Percentiles rank a stretch among this genome's conserved stretches.
These are phyloP conservation scores for Magnolia changhungtana DNA, from an alignment of 164 flowering plant species.

Conservation along the genomic window DNA sequence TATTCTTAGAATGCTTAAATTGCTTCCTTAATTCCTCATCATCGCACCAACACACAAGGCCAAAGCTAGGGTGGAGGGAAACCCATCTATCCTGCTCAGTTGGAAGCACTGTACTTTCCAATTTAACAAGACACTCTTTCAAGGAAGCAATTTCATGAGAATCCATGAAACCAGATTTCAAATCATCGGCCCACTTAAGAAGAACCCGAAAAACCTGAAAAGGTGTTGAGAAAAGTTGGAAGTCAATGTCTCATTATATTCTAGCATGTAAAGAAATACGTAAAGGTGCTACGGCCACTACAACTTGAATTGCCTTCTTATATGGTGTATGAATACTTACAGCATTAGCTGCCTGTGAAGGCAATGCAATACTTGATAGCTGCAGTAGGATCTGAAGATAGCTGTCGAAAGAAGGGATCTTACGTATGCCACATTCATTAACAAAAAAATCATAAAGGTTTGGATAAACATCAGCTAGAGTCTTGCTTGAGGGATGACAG, in stretches of 20 bases:
- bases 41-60: conserved; percentile 88
- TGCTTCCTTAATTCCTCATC: conserved; percentile 59
- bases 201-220: conserved; percentile 68
- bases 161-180: conserved; percentile 49
- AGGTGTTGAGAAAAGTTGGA: neutral
- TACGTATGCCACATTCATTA: conserved; percentile 61
- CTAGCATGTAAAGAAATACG: neutral
- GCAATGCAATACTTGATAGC: conserved; percentile 52
- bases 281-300: neutral
- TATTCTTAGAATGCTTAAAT: conserved; percentile 48
- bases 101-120: conserved; percentile 64
- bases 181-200: conserved; percentile 65
- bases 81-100: conserved; percentile 83
- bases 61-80: conserved; percentile 74
- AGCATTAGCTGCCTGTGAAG: conserved; percentile 60
- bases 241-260: neutral
- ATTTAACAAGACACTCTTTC: conserved; percentile 49
- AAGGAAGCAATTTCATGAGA: conserved; percentile 51
- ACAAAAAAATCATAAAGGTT: conserved; percentile 78
- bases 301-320: conserved; percentile 4
- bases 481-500: conserved; percentile 29
- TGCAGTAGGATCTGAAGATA: conserved; percentile 63
- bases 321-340: conserved; percentile 42
- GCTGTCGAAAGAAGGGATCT: conserved; percentile 48
- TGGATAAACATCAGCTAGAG: conserved; percentile 58